Conservation (phyloP, 306 rosid genomes). For the Rosa chinensis region DNA sequence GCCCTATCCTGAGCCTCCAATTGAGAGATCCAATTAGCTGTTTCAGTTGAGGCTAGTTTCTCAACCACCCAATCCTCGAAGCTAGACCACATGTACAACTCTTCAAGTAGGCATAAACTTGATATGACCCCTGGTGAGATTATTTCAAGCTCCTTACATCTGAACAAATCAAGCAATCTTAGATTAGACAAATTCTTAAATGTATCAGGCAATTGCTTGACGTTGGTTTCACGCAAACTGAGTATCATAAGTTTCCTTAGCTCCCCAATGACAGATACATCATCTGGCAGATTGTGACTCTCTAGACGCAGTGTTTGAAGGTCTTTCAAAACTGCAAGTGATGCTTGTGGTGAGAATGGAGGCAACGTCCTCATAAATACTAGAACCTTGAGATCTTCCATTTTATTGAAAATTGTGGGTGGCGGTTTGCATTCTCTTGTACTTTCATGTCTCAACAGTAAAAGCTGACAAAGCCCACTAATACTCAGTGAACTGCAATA, state of each 20-base stretch:
- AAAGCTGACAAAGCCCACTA: no score
- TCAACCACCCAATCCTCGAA: background rate
- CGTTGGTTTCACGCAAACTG: background rate
- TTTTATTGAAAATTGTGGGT: background rate
- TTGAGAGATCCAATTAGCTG: background rate
- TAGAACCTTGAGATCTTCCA: slow-evolving; percentile 10
- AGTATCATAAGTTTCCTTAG: background rate
- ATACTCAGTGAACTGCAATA: no score
- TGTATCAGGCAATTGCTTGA: background rate
- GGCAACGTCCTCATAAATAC: background rate
- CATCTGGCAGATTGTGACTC: no score
- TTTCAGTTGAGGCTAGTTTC: background rate
- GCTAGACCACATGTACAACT: slow-evolving; percentile 4
- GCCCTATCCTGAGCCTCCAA: background rate
- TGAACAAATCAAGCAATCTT: background rate
- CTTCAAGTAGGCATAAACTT: background rate
- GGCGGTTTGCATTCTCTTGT: no score
- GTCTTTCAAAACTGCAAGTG: background rate
- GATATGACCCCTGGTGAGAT: slow-evolving; percentile 1
- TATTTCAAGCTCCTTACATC: background rate
- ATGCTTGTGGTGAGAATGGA: no score
- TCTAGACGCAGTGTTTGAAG: slow-evolving; percentile 12
- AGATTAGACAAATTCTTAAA: background rate
- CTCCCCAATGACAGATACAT: background rate
- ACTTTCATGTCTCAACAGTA: no score